These are phyloP conservation scores for Rutstroemia sp. DNA, from an alignment of 2,329 filamentous ascomycete genomes.

Conservation along the genomic window DNA sequence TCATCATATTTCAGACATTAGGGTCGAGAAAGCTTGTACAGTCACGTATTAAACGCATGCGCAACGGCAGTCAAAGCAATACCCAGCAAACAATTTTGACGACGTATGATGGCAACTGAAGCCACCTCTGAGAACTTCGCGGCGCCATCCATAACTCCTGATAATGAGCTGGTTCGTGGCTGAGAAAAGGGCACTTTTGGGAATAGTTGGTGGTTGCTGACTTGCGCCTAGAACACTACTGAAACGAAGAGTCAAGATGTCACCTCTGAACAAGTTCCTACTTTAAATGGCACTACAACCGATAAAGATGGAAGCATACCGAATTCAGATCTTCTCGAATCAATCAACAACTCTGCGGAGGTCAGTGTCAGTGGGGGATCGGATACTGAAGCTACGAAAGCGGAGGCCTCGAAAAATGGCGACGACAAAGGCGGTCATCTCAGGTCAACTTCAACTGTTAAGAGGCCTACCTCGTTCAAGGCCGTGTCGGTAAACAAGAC, in stretches of 20 bases:
- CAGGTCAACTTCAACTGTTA: conserved; percentile 52
- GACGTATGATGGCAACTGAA: conserved; percentile 61
- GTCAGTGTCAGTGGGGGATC: conserved; percentile 68
- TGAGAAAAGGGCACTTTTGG: neutral
- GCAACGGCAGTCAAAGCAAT: conserved; percentile 13
- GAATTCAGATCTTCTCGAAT: conserved; percentile 49
- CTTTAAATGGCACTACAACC: conserved; percentile 40
- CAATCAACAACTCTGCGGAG: conserved; percentile 53
- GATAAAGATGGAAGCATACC: conserved; percentile 45
- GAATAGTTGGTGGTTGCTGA: conserved; percentile 14
- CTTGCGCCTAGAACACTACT: conserved; percentile 28
- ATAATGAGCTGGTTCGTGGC: conserved; percentile 28
- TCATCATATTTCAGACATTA: neutral
- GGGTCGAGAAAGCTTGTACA: conserved; percentile 13
- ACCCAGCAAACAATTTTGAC: conserved; percentile 26
- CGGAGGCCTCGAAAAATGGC: conserved; percentile 44
- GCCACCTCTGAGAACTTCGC: conserved; percentile 43
- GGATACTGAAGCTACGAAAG: conserved; percentile 64
- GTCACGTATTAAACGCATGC: conserved; percentile 21
- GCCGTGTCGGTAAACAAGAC: conserved; percentile 79
- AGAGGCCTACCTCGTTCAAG: conserved; percentile 71
- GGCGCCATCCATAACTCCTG: conserved; percentile 22
- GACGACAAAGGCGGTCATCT: conserved; percentile 52
- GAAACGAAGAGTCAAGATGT: conserved; percentile 46
- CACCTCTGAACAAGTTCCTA: conserved; percentile 29